Base-by-base conservation (phyloP, 1,284 basidiomycete genomes). In the Ceratorhiza oryzae-sativae region DNA sequence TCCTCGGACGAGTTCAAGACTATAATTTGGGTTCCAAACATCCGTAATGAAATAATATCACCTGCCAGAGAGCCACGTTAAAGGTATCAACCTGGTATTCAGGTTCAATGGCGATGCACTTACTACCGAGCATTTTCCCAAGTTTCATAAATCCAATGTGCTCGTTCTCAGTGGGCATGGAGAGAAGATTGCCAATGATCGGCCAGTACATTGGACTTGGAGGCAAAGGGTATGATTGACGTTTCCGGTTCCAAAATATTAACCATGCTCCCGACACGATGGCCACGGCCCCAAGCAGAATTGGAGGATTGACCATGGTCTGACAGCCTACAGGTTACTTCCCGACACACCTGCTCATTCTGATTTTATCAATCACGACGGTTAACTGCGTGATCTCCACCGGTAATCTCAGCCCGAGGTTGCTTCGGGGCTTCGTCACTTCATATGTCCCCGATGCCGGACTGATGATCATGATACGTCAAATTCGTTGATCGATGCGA, bases 71-170 rank as follows among this genome's bases (percentile, higher is more conserved):
- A 9, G 39, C 18, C 25, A 18, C 3, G 20, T 63, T n/a, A 41
- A 30, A 9, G n/a, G n/a, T n/a, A n/a, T n/a, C 39, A 1, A 9
- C 4, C 5, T 36, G 12, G 12, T 13, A 8, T 27, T 45, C 36
- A 13, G 25, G 41, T 5, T 32, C 49, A 48, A 6, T 6, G 39
- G n/a, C 46, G 15, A 23, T 18, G 12, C 18, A 4, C 56, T 20
- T 34, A 63, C 61, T 48, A 34, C 27, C 49, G 4, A 63, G 45
- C 10, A 49, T 25, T 25, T 63, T 49, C n/a, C 61, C 61, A 2
- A 63, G 45, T 20, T 48, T 45, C 41, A 48, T 63, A 20, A 63
- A 63, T 49, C 58, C 58, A 32, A 60, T n/a, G 27, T 60, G 58
- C 39, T 60, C 39, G 36, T 60, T 39, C 10, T 46, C 39, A 5